phyloP scores from a whole-genome alignment of 805 yeast species.

The Suhomyces pyralidae region DNA sequence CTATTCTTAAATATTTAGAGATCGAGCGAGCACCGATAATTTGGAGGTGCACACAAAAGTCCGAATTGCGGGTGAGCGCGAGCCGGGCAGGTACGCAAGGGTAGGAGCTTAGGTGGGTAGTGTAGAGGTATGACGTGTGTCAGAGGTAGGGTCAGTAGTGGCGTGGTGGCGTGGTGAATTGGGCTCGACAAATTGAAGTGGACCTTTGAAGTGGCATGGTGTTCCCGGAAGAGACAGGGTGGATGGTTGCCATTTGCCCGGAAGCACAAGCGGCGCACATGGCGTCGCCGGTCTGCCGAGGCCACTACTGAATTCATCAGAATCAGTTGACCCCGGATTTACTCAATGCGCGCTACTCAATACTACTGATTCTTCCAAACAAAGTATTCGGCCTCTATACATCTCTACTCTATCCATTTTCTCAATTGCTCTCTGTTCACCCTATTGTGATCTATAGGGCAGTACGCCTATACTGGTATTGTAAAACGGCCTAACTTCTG shows the following conservation, averaged over 20 bases:
- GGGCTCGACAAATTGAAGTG: background rate
- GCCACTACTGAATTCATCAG: background rate
- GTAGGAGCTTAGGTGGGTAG: background rate
- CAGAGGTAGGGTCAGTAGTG: background rate
- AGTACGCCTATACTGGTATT: too few species aligned
- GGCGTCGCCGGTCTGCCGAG: background rate
- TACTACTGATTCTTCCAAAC: background rate
- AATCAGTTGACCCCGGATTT: background rate
- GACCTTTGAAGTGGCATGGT: background rate
- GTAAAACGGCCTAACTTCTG: too few species aligned
- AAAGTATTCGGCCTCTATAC: background rate
- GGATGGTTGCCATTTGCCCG: background rate
- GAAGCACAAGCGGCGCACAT: background rate
- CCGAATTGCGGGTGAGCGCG: slow-evolving; percentile 5
- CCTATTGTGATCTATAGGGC: too few species aligned
- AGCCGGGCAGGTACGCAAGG: background rate
- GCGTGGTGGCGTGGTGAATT: slow-evolving; percentile 1
- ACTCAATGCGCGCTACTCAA: background rate
- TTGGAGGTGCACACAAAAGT: slow-evolving; percentile 2
- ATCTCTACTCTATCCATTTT: background rate
- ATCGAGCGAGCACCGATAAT: background rate
- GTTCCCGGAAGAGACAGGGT: background rate
- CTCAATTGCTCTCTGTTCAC: too few species aligned
- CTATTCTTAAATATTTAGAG: background rate
- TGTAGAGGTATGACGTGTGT: background rate